A percentile compares a stretch with the other conserved stretches of the same genome.
Evolutionary conservation across 2,329 filamentous ascomycete genomes (phyloP).

Genomic region (Ceratocystis cacaofunesta): DNA sequence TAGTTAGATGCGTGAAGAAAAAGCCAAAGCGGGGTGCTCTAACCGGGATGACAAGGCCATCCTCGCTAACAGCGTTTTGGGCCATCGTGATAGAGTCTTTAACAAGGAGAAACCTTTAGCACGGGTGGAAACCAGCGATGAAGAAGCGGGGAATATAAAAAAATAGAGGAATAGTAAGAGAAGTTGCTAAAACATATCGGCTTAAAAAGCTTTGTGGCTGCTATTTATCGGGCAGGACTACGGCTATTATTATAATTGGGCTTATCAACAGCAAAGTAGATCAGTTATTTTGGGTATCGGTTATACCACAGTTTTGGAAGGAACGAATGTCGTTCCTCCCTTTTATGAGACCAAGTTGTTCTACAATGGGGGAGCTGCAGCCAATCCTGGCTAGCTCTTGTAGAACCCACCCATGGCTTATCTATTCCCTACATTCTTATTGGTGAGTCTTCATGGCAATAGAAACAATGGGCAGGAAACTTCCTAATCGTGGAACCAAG

Average conservation of each 20-base stretch:
- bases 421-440: not conserved
- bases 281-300: not conserved
- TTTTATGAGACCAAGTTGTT: not conserved
- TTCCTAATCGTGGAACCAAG: no score
- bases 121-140: not conserved
- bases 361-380: not conserved
- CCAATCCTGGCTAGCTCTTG: not conserved
- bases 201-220: no score
- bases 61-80: slow-evolving; percentile 33
- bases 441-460: not conserved
- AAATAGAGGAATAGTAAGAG: not conserved
- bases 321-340: not conserved
- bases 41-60: slow-evolving; percentile 42
- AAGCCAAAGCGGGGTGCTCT: slow-evolving; percentile 18
- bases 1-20: slow-evolving; percentile 18
- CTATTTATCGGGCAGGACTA: no score
- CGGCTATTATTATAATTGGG: no score
- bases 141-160: not conserved
- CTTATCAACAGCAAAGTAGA: no score
- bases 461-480: not conserved
- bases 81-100: slow-evolving; percentile 23
- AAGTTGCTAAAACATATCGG: not conserved
- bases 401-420: not conserved
- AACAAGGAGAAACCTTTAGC: not conserved
- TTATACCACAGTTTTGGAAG: not conserved